Evolutionary conservation across 2,329 filamentous ascomycete genomes (phyloP).

Genomic region (Colletotrichum sp.): DNA sequence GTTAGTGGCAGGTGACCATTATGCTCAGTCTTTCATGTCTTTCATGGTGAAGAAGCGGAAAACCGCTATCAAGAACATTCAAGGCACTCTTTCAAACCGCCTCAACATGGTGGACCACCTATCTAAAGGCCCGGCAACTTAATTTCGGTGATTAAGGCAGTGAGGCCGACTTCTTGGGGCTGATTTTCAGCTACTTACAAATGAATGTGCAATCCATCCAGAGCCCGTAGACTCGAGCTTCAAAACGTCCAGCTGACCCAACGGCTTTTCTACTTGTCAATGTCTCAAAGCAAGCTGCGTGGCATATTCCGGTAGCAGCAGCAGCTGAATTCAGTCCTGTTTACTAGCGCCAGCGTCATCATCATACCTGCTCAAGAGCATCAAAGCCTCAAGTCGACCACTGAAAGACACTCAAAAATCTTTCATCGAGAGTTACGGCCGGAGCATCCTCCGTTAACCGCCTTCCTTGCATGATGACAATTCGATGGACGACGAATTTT

Average conservation of each 20-base stretch:
- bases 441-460: not conserved
- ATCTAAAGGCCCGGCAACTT: not conserved
- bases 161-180: not conserved
- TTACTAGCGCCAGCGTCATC: not conserved
- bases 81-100: not conserved
- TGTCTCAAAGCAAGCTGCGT: not conserved
- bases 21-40: not conserved
- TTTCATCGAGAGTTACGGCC: not conserved
- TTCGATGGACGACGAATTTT: not conserved
- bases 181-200: not conserved
- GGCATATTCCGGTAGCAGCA: not conserved
- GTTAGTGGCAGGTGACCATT: not conserved
- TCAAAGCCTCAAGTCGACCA: not conserved
- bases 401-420: not conserved
- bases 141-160: not conserved
- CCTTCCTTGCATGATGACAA: not conserved
- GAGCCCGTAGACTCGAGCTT: not conserved
- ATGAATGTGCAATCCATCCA: not conserved
- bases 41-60: not conserved
- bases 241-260: not conserved
- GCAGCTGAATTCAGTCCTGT: not conserved
- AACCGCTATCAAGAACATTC: not conserved
- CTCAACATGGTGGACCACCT: not conserved
- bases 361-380: not conserved
- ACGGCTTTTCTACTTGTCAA: not conserved